Evolutionary conservation across 768 basidiomycete species (phyloP).

Genomic region (Glaciozyma martinii): DNA sequence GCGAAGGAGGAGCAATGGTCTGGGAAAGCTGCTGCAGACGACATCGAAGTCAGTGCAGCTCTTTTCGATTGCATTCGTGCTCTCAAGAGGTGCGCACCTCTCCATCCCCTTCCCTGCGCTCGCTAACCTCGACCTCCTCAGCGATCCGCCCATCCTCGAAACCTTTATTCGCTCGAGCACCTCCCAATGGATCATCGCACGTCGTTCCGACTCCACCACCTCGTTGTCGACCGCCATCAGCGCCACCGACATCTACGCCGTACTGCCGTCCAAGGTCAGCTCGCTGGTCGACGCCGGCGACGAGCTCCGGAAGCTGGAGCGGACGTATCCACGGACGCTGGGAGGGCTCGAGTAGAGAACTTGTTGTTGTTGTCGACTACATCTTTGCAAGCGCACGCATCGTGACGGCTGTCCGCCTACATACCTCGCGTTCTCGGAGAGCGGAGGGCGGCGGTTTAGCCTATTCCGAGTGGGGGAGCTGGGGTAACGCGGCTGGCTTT

Average conservation of each 20-base stretch:
- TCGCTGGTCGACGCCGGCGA: constrained; percentile 14
- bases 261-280: neutral
- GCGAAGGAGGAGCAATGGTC: neutral
- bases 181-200: constrained; percentile 4
- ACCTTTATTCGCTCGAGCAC: constrained; percentile 8
- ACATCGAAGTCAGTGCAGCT: neutral
- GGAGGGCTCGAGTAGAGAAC: too few relatives aligned
- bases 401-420: too few relatives aligned
- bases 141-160: constrained; percentile 4
- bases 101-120: neutral
- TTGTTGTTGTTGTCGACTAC: too few relatives aligned
- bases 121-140: neutral
- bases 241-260: constrained; percentile 2
- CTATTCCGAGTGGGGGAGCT: too few relatives aligned
- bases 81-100: neutral
- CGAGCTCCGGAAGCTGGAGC: constrained; percentile 4
- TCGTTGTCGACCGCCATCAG: neutral
- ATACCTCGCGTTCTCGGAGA: too few relatives aligned
- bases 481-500: too few relatives aligned
- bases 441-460: too few relatives aligned
- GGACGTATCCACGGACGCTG: neutral
- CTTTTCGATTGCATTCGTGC: constrained; percentile 1
- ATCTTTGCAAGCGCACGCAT: too few relatives aligned
- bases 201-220: neutral
- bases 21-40: neutral